Base-by-base conservation (phyloP, 2,329 filamentous ascomycete genomes). In the Beauveria medogensis region DNA sequence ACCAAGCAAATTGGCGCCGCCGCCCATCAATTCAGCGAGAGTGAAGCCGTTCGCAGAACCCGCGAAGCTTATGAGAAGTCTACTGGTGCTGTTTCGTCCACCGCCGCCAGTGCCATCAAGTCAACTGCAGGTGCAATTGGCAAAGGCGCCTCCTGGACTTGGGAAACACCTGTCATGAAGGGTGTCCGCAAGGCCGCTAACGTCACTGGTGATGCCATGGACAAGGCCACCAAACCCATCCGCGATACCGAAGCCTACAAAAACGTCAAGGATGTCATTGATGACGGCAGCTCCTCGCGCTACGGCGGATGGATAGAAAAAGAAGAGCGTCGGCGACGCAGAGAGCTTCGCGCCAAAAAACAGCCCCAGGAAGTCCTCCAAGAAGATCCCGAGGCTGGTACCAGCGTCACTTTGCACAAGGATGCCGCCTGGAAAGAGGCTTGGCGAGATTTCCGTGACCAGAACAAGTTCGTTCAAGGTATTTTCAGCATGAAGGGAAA, bases 251-350 rank as follows among this genome's bases (percentile, higher is more conserved):
- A 97, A 73, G 92, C 92, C 2, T 99, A 88, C 79, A 96, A 96
- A 78, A 88, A 89, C 66, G 91, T 99, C 65, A 96, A 96, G 79
- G 83, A 97, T 64, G 92, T 93, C 58, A 96, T 99, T 65, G 94
- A 99, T 69, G 94, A 99, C 74, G 94, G 94, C 30, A 96, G 92
- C 75, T 96, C 92, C 69, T 96, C 92, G 44, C 83, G 92, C 69
- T 99, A 99, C 67, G 94, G 94, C 71, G 94, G 94, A 20, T 99
- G 93, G 92, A 81, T 92, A 14, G 94, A 99, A 73, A 96, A 96
- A 75, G 94, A 97, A 71, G 94, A 99, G 79, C 86, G 94, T 60
- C 85, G 86, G 69, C 90, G 85, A 74, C 86, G 85, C 70, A 83
- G 92, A 69, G 91, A 96, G 71, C 75, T 85, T 60, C 80, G 89